A percentile compares a stretch with the other conserved stretches of the same genome.
These are phyloP conservation scores for Penicillium pancosmium DNA, from an alignment of 495 filamentous ascomycete genomes.

Conservation along the genomic window DNA sequence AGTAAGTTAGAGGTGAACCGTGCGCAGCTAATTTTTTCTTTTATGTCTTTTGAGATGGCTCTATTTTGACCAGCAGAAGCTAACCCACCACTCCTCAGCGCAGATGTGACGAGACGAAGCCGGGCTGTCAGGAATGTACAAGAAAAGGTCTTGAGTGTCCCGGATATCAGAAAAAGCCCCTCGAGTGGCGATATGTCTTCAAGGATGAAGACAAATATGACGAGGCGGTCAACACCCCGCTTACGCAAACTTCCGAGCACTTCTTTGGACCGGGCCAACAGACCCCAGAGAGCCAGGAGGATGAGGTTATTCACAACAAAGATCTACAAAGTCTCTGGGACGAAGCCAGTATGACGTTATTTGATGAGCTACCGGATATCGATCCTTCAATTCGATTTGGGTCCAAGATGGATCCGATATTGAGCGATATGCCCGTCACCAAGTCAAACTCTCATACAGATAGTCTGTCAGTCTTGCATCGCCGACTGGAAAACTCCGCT, in stretches of 20 bases:
- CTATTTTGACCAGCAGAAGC: neutral
- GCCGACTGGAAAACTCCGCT: slow-evolving; percentile 21
- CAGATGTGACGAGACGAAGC: slow-evolving; percentile 31
- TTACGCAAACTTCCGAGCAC: neutral
- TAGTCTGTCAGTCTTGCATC: slow-evolving; percentile 24
- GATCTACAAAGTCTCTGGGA: slow-evolving; percentile 18
- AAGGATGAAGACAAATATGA: slow-evolving; percentile 16
- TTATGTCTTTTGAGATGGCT: neutral
- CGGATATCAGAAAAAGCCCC: slow-evolving; percentile 27
- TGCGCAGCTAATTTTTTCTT: slow-evolving; percentile 7
- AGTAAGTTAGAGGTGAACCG: slow-evolving; percentile 26
- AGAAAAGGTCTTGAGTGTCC: slow-evolving; percentile 24
- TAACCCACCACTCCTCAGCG: slow-evolving; percentile 19
- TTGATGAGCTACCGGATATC: slow-evolving; percentile 21
- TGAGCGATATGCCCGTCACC: slow-evolving; percentile 2
- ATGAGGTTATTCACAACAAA: slow-evolving; percentile 4
- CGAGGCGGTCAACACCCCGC: neutral
- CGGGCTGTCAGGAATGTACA: slow-evolving; percentile 28
- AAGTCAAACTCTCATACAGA: slow-evolving; percentile 13
- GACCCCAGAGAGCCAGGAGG: slow-evolving; percentile 3
- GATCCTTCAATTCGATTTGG: slow-evolving; percentile 15
- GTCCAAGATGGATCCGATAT: slow-evolving; percentile 1
- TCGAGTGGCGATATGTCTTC: slow-evolving; percentile 32
- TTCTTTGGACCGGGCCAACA: neutral
- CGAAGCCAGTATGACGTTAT: slow-evolving; percentile 15